Percentiles rank a stretch among this genome's conserved stretches.
phyloP scores from a whole-genome alignment of 1,284 basidiomycete species.

The Ganoderma lucidum region DNA sequence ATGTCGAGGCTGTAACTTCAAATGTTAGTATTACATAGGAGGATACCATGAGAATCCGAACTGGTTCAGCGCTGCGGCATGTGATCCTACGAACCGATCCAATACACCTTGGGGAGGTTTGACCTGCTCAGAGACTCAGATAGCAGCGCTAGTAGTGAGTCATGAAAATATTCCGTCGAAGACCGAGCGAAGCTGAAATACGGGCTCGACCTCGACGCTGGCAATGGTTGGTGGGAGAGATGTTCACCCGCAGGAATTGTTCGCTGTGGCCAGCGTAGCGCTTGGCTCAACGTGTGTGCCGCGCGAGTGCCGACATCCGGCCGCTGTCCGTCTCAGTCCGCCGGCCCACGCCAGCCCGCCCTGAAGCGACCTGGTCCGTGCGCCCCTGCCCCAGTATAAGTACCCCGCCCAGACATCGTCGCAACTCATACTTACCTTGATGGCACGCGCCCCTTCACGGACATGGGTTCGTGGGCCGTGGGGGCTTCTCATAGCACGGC shows the following conservation, averaged over 20 bases:
- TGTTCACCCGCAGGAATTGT: background rate
- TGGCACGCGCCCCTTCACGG: constrained; percentile 49
- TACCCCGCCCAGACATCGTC: constrained; percentile 17
- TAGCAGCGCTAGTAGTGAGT: background rate
- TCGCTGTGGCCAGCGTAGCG: background rate
- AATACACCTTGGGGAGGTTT: background rate
- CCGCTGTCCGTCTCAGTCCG: background rate
- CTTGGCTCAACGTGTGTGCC: background rate
- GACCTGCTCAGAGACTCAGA: background rate
- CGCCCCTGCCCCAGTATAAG: constrained; percentile 37
- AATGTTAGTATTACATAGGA: background rate
- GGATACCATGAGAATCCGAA: constrained; percentile 1
- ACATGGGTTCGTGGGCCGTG: constrained; percentile 51
- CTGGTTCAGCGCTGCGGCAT: constrained; percentile 21
- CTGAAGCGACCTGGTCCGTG: constrained; percentile 43
- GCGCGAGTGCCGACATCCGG: background rate
- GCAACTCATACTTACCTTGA: constrained; percentile 50
- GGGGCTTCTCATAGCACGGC: constrained; percentile 72
- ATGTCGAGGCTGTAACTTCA: constrained; percentile 15
- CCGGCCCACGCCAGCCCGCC: constrained; percentile 25
- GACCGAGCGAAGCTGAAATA: background rate
- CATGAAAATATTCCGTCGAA: background rate
- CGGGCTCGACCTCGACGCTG: constrained; percentile 1
- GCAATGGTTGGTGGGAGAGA: constrained; percentile 3
- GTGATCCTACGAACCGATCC: constrained; percentile 17